Base-by-base conservation (phyloP, 331 rosid species). In the Spiraea crenata region DNA sequence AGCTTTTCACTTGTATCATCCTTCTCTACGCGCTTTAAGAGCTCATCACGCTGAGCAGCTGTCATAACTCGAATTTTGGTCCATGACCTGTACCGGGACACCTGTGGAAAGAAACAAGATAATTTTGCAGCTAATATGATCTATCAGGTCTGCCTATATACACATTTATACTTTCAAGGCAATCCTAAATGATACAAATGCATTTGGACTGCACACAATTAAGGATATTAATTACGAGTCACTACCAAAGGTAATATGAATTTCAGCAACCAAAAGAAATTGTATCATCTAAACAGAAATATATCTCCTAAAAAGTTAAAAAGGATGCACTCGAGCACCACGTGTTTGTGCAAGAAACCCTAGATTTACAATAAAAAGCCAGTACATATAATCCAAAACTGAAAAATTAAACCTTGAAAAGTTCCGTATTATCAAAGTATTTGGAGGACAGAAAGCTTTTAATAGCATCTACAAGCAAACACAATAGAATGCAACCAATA, bases 1-100 rank as follows among this genome's bases (percentile, higher is more conserved):
- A 91, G 85, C 63, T 87, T 91, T 75, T 79, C 86, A 44, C 69
- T 71, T 20, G 41, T 72, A 67, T 86, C 83, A 74, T 82, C 86
- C 92, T 73, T 84, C 31, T 46, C 68, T 63, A 87, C 79, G 73
- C 75, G 79, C 83, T 86, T 85, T 69, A 84, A 68, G 71, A 89
- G 92, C 76, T 87, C 87, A 63, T 84, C 87, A 74, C 96, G 96
- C 65, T 93, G 97, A 60, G 83, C 92, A 51, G 91, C 87, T 64
- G 95, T 91, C 96, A 91, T 93, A 63, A 93, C 87, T 73, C 82
- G 89, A 56, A 73, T 74, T 57, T 93, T 87, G 63, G 99, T 86
- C 99, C 99, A 93, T 25, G 96, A 91, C 55, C 92, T 88, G 74
- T 58, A 82, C 76, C 73, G 88, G 65, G 76, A 93, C 60, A 85